Conservation (phyloP, 768 basidiomycete genomes). For the Auricularia sp. region DNA sequence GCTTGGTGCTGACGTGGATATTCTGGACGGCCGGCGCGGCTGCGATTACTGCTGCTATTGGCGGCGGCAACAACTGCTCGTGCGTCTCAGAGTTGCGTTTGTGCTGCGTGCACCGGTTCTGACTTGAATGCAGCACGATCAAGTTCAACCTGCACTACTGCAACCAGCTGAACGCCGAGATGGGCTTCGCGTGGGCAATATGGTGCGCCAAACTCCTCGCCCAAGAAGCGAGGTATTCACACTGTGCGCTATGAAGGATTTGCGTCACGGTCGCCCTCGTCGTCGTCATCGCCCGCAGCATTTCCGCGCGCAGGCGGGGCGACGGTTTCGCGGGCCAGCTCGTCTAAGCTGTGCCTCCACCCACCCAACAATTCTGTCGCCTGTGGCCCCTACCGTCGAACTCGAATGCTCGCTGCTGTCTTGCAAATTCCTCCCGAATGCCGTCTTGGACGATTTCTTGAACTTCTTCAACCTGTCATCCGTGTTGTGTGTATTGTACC, state of each 20-base stretch:
- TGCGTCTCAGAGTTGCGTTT: slow-evolving; percentile 21
- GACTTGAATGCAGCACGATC: slow-evolving; percentile 24
- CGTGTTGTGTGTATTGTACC: too few relatives aligned
- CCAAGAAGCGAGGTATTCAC: neutral
- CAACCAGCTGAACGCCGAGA: slow-evolving; percentile 57
- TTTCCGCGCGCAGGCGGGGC: slow-evolving; percentile 49
- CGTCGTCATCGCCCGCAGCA: slow-evolving; percentile 48
- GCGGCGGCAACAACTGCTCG: slow-evolving; percentile 64
- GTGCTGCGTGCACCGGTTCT: neutral
- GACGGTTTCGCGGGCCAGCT: slow-evolving; percentile 56
- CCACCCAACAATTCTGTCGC: too few relatives aligned
- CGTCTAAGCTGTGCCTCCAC: slow-evolving; percentile 13
- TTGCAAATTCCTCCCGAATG: too few relatives aligned
- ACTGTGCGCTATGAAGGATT: slow-evolving; percentile 33
- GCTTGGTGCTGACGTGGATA: slow-evolving; percentile 62
- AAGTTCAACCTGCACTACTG: slow-evolving; percentile 45
- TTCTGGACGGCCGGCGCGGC: slow-evolving; percentile 70
- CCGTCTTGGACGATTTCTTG: too few relatives aligned
- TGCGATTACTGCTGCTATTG: slow-evolving; percentile 52
- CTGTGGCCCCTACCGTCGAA: too few relatives aligned
- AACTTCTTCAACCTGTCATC: too few relatives aligned
- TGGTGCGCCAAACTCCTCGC: too few relatives aligned
- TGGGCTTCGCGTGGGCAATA: slow-evolving; percentile 62
- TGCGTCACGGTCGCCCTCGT: slow-evolving; percentile 52
- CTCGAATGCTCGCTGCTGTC: too few relatives aligned